A percentile compares a stretch with the other conserved stretches of the same genome.
phyloP scores from a whole-genome alignment of 495 filamentous ascomycete genomes.

The Aspergillus indologenus region DNA sequence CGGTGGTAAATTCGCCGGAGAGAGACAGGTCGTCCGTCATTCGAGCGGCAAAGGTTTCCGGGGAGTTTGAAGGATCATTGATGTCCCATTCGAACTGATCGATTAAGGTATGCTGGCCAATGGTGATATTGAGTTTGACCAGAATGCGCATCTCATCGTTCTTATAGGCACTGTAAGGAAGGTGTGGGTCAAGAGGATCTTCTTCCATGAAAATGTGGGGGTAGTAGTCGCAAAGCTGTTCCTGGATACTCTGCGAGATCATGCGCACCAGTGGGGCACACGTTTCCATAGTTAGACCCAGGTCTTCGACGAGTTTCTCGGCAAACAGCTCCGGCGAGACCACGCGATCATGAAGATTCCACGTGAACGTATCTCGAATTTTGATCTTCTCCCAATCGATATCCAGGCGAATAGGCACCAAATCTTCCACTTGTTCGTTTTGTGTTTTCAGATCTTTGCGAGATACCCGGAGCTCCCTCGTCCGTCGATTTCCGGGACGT shows the following conservation, averaged over 20 bases:
- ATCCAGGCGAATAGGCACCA: conserved; percentile 87
- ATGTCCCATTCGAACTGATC: conserved; percentile 99
- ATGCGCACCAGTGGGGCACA: conserved; percentile 65
- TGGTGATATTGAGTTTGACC: conserved; percentile 95
- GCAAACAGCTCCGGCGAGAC: conserved; percentile 78
- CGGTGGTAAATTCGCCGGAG: conserved; percentile 93
- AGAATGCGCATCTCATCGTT: conserved; percentile 98
- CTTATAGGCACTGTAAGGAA: conserved; percentile 92
- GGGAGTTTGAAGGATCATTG: conserved; percentile 87
- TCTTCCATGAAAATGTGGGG: conserved; percentile 87
- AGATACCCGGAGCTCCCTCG: conserved; percentile 64
- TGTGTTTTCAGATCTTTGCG: conserved; percentile 78
- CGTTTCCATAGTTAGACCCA: conserved; percentile 70
- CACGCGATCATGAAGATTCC: conserved; percentile 91
- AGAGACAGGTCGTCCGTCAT: conserved; percentile 91
- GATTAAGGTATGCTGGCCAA: conserved; percentile 88
- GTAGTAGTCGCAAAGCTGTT: conserved; percentile 90
- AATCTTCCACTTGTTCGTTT: conserved; percentile 82
- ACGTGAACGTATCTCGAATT: conserved; percentile 95
- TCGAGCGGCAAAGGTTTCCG: conserved; percentile 85
- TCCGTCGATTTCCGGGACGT: conserved; percentile 69
- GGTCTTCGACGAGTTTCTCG: conserved; percentile 85
- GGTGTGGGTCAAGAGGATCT: conserved; percentile 81
- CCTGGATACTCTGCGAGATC: conserved; percentile 74
- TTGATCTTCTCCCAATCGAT: conserved; percentile 96